A percentile compares a stretch with the other conserved stretches of the same genome.
Evolutionary conservation across 2,329 filamentous ascomycete species (phyloP).

Genomic region (Aspergillus sp.): DNA sequence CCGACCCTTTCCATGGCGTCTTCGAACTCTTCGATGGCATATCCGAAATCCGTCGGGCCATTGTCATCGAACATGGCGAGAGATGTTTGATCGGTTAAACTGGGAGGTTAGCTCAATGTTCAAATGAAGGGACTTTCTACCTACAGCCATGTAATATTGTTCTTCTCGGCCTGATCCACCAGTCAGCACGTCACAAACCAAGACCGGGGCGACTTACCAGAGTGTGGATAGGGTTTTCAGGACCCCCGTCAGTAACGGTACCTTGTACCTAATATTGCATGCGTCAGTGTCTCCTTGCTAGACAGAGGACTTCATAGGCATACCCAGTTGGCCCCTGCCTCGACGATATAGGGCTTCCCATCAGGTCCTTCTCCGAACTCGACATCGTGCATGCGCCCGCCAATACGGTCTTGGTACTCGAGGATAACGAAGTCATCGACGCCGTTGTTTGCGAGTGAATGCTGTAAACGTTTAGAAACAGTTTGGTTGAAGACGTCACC

Average conservation of each 20-base stretch:
- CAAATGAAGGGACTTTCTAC: no score
- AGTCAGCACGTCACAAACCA: not conserved
- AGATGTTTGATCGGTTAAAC: conserved; percentile 54
- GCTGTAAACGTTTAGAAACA: not conserved
- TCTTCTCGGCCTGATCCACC: conserved; percentile 60
- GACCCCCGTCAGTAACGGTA: conserved; percentile 36
- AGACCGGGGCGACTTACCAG: not conserved
- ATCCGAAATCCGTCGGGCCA: conserved; percentile 37
- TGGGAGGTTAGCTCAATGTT: conserved; percentile 17
- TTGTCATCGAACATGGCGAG: conserved; percentile 41
- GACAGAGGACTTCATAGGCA: not conserved
- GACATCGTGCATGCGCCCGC: conserved; percentile 59
- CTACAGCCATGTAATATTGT: conserved; percentile 47
- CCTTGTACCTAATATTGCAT: conserved; percentile 39
- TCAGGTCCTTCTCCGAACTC: conserved; percentile 51
- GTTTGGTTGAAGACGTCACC: not conserved
- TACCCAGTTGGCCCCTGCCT: conserved; percentile 66
- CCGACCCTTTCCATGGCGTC: not conserved
- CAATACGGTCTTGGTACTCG: conserved; percentile 62
- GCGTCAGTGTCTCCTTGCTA: not conserved
- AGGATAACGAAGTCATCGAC: conserved; percentile 62
- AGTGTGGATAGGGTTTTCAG: conserved; percentile 51
- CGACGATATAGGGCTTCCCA: conserved; percentile 57
- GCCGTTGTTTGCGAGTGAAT: not conserved
- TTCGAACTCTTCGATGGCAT: not conserved